phyloP scores from a whole-genome alignment of 2,329 filamentous ascomycete genomes.

The Falciphora oryzae region DNA sequence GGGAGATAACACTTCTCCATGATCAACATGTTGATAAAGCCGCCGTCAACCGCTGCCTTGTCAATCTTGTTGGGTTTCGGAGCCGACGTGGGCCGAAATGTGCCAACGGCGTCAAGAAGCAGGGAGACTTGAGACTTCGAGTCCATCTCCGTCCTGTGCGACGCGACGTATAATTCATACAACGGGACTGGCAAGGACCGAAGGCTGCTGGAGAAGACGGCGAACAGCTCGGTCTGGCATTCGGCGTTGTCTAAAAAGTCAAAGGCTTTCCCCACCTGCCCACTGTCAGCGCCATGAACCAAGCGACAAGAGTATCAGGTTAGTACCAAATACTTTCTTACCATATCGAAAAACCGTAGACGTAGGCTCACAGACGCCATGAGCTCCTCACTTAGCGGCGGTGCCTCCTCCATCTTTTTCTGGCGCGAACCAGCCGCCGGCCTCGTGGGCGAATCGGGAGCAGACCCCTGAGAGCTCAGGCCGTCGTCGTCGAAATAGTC shows the following conservation, averaged over 20 bases:
- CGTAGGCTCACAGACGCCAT: constrained; percentile 55
- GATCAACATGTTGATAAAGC: constrained; percentile 38
- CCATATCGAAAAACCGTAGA: constrained; percentile 55
- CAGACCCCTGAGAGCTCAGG: neutral
- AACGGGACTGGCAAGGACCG: constrained; percentile 51
- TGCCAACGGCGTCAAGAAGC: constrained; percentile 37
- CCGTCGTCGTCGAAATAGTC: constrained; percentile 56
- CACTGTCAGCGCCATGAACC: neutral
- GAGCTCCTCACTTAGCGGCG: constrained; percentile 17
- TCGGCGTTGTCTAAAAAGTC: neutral
- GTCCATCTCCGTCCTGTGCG: constrained; percentile 30
- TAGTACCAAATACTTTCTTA: constrained; percentile 23
- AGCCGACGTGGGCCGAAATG: constrained; percentile 36
- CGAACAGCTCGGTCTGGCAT: constrained; percentile 2
- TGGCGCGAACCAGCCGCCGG: constrained; percentile 18
- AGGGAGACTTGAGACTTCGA: constrained; percentile 29
- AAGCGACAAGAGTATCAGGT: neutral
- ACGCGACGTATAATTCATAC: constrained; percentile 51
- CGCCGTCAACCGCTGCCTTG: constrained; percentile 27
- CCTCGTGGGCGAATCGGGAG: constrained; percentile 2
- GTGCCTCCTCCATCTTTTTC: constrained; percentile 25
- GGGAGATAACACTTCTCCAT: constrained; percentile 57
- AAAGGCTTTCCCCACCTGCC: neutral
- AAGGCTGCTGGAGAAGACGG: constrained; percentile 27
- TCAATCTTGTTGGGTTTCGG: constrained; percentile 37